A percentile compares a stretch with the other conserved stretches of the same genome.
These are phyloP conservation scores for Zoysia matrella DNA, from an alignment of 202 grass and related monocot species.

Conservation along the genomic window DNA sequence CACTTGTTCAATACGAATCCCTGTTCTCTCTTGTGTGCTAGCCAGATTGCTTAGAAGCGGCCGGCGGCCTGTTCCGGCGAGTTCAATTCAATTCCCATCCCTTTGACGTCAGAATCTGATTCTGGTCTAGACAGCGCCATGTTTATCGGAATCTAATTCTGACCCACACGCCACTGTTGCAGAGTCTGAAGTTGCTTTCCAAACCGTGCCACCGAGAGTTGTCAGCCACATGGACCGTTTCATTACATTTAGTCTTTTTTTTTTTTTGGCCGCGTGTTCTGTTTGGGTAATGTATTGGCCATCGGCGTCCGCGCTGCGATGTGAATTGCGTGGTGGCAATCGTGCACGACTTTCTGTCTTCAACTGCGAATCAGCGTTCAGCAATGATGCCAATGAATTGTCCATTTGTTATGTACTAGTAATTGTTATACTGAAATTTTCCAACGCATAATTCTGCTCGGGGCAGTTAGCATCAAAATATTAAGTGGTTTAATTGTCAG, in stretches of 20 bases:
- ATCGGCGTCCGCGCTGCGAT: not conserved
- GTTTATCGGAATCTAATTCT: not conserved
- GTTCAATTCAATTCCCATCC: not conserved
- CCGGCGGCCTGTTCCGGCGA: not conserved
- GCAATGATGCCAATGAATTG: too few species aligned
- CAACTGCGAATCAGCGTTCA: not conserved
- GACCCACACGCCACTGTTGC: not conserved
- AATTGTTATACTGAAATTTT: too few species aligned
- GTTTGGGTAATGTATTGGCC: not conserved
- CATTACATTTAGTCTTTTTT: not conserved
- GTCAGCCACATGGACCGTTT: not conserved
- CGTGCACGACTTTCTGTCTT: not conserved
- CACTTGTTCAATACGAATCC: too few species aligned
- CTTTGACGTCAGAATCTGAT: not conserved
- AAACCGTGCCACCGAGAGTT: not conserved
- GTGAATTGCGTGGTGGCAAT: not conserved
- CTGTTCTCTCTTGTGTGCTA: not conserved
- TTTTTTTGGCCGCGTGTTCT: not conserved
- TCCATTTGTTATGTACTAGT: not conserved
- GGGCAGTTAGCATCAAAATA: not conserved
- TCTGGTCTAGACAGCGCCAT: not conserved
- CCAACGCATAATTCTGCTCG: not conserved
- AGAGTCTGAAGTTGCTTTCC: not conserved
- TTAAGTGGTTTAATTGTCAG: not conserved
- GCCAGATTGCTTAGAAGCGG: not conserved